Conservation (phyloP, 345 rosid species). For the Hypericum androsaemum region DNA sequence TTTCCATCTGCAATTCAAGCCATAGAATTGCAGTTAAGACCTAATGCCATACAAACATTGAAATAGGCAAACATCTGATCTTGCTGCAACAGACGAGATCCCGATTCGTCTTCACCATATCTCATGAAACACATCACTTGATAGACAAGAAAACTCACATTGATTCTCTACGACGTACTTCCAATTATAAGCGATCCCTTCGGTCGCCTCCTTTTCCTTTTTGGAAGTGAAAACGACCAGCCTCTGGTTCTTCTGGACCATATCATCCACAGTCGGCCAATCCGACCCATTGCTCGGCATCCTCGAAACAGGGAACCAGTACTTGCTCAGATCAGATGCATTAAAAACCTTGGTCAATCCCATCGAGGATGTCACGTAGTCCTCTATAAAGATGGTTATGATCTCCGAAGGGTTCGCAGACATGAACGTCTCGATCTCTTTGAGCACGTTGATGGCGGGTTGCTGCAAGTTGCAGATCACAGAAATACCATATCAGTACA, state of each 20-base stretch:
- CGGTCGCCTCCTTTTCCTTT: slow-evolving; percentile 64
- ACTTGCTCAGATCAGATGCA: slow-evolving; percentile 61
- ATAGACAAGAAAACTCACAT: slow-evolving; percentile 38
- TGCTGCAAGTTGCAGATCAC: slow-evolving; percentile 29
- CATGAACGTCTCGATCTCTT: slow-evolving; percentile 60
- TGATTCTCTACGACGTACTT: slow-evolving; percentile 76
- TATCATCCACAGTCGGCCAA: slow-evolving; percentile 88
- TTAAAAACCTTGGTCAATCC: slow-evolving; percentile 81
- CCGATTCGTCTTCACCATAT: no score
- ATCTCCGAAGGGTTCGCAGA: slow-evolving; percentile 70
- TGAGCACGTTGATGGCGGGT: slow-evolving; percentile 74
- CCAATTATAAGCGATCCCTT: slow-evolving; percentile 89
- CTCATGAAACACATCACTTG: no score
- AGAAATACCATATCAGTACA: neutral
- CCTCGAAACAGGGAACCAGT: slow-evolving; percentile 53
- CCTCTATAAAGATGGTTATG: slow-evolving; percentile 86
- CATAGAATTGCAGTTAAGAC: neutral
- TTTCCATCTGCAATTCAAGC: slow-evolving; percentile 59
- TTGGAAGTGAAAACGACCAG: slow-evolving; percentile 82
- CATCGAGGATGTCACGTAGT: slow-evolving; percentile 62
- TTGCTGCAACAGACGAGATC: no score
- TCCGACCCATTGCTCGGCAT: slow-evolving; percentile 81
- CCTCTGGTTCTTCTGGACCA: slow-evolving; percentile 74
- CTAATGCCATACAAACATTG: no score
- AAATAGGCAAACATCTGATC: no score